A percentile compares a stretch with the other conserved stretches of the same genome.
Evolutionary conservation across 108 stramenopile species (phyloP).

Genomic region (Nannochloropsis oceanica): DNA sequence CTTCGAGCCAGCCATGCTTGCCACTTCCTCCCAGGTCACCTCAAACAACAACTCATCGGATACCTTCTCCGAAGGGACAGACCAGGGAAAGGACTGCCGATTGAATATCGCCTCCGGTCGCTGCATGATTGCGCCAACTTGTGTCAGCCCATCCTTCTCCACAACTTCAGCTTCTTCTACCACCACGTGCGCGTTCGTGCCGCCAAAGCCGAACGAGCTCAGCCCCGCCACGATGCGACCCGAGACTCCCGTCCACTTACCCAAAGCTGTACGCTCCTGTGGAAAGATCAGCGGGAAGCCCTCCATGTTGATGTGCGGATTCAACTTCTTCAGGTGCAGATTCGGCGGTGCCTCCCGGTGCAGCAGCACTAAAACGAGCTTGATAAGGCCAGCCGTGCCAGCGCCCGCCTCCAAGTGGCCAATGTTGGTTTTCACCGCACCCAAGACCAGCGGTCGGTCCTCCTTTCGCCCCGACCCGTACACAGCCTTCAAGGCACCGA

Average conservation of each 20-base stretch:
- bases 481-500: constrained; percentile 28
- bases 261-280: background rate
- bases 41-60: background rate
- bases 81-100: background rate
- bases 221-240: constrained; percentile 17
- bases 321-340: constrained; percentile 22
- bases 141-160: background rate
- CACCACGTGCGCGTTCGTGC: constrained; percentile 38
- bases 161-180: background rate
- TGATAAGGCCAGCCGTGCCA: constrained; percentile 37
- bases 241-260: background rate
- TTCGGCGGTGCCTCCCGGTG: constrained; percentile 27
- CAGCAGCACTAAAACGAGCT: constrained; percentile 25
- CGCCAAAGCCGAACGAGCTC: constrained; percentile 41
- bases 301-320: constrained; percentile 19
- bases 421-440: constrained; percentile 41
- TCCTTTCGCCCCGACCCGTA: constrained; percentile 7
- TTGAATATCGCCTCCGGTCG: background rate
- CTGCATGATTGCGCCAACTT: background rate
- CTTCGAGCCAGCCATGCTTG: background rate
- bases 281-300: constrained; percentile 14
- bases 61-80: background rate
- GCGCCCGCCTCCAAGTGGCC: constrained; percentile 41
- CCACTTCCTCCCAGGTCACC: background rate
- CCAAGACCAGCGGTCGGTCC: constrained; percentile 26